Evolutionary conservation across 208 protist genomes (phyloP), one percentile per base, ranked within the genome.

Genomic region (Crithidia thermophila): DNA sequence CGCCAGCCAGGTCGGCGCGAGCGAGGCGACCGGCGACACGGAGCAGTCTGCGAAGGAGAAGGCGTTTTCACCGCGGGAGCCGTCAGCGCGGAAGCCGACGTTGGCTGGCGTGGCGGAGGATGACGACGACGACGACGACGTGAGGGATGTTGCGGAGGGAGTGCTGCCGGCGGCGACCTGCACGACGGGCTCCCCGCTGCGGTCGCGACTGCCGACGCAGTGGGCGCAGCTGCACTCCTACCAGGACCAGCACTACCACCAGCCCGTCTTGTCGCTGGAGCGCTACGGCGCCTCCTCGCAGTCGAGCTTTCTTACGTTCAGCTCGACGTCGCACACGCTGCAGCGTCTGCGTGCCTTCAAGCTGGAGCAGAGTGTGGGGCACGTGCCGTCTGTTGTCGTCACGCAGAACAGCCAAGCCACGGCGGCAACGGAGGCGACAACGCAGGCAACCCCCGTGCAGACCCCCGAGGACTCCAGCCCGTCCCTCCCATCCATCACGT

Each of bases 241-340:
- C n/a, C 55, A 56, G 16, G 46, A 72, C 16, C 39, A 30, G 6
- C 53, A 61, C 43, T 43, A 31, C 11, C 59, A 33, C 30, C n/a
- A 14, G 27, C 31, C 11, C 1, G 36, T 21, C 47, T 21, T 11
- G 30, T 27, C 37, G n/a, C n/a, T n/a, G n/a, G n/a, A n/a, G n/a
- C n/a, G n/a, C n/a, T n/a, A 27, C 0, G 49, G n/a, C 23, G 10
- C 37, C 37, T 25, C 42, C 11, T 67, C 59, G 23, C 59, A 42
- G 6, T 46, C 50, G 9, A 74, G 67, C 42, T 66, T 74, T 36
- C 10, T 69, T 14, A 61, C 69, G 1, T 39, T 62, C 45, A 43
- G 13, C 18, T 47, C 25, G 18, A 45, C 64, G 5, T 42, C 56
- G 3, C 45, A 42, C 8, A 9, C 28, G 13, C 33, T 14, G 53